Evolutionary conservation across 192 early-diverging fungal genomes (phyloP), one percentile per base, ranked within the genome.

Genomic region (Helicostylum pulchrum): DNA sequence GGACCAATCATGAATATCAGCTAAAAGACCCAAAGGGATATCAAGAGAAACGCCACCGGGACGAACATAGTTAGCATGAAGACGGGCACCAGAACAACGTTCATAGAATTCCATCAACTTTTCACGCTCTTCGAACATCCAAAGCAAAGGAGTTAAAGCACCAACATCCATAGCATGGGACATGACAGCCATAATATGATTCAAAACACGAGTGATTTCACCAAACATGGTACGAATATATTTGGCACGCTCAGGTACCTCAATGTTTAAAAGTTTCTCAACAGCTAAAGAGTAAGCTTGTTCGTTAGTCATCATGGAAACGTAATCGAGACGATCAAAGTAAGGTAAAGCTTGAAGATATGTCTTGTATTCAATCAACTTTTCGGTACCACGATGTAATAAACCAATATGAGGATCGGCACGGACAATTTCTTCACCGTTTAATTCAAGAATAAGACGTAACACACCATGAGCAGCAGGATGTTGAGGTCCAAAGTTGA

Each of bases 401-500:
- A 99, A 81, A 64, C 97, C 97, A 71, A 99, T 87, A 75, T 99
- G 97, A 31, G 97, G 97, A 78, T 99, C 97, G 12, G 94, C 92
- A 51, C 93, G 84, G 11, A 95, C 72, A 55, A 99, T 89, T 63
- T 91, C 84, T 74, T 97, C 95, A 39, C 95, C 97, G 61, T 89
- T 83, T 56, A 99, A 80, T 74, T 97, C 95, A 64, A 97, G 71
- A 77, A 99, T 95, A 74, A 99, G 72, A 53, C 74, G 69, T 32
- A 76, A 56, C 61, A 76, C 74, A 67, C 74, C 74, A 90, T 99
- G 97, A 46, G 97, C 97, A 30, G 97, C 97, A 19, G 97, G 97
- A 81, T 99, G 97, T 82, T 99, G 97, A 21, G 97, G 97, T 42
- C 97, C 97, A 81, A 99, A 99, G 83, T 99, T 99, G 79, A 99